phyloP scores from a whole-genome alignment of 495 filamentous ascomycete genomes.

The Chaetomium tenue region DNA sequence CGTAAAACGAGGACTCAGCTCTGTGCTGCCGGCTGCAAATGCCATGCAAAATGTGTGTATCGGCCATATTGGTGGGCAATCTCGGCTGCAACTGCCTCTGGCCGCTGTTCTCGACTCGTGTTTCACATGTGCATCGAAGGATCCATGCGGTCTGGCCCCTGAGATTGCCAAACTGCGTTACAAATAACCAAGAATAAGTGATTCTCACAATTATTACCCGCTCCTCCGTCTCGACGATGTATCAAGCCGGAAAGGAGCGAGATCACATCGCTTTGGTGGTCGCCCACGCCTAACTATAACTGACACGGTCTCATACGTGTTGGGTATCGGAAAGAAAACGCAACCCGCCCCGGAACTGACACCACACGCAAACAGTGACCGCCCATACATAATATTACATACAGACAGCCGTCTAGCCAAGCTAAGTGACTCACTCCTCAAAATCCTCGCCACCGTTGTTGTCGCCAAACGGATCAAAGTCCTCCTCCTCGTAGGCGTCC shows the following conservation, averaged over 20 bases:
- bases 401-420: not conserved
- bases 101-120: not conserved
- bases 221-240: not conserved
- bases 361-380: not conserved
- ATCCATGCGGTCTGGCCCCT: not conserved
- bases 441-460: slow-evolving; percentile 21
- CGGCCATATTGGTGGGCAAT: not conserved
- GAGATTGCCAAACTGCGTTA: too few species aligned
- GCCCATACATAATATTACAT: not conserved
- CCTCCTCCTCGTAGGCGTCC: slow-evolving; percentile 32
- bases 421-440: slow-evolving; percentile 21
- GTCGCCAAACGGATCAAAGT: slow-evolving; percentile 31
- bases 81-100: not conserved
- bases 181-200: too few species aligned
- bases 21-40: not conserved
- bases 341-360: not conserved
- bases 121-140: not conserved
- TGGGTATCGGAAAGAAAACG: slow-evolving; percentile 13
- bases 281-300: slow-evolving; percentile 2
- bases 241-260: not conserved
- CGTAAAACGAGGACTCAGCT: not conserved
- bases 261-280: not conserved
- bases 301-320: not conserved
- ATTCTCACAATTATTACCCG: not conserved
- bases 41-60: not conserved